These are phyloP conservation scores for Candida alai DNA, from an alignment of 805 yeast genomes.

Conservation along the genomic window DNA sequence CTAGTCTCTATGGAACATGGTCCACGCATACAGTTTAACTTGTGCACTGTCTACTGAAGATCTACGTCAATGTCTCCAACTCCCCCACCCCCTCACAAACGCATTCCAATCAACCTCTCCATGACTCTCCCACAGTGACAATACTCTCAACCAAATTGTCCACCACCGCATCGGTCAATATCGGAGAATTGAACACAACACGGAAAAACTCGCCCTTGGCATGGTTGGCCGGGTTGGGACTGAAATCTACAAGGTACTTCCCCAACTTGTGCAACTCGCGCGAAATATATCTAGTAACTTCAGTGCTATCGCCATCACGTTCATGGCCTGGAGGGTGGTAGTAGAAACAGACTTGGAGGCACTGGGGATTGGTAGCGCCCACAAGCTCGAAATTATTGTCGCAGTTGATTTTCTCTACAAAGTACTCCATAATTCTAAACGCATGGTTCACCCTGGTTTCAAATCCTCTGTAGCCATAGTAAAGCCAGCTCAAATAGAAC, in stretches of 20 bases:
- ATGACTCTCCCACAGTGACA: slow-evolving; percentile 20
- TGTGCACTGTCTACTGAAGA: too few relatives aligned
- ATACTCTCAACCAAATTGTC: slow-evolving; percentile 36
- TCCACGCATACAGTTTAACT: too few relatives aligned
- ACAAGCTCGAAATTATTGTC: slow-evolving; percentile 51
- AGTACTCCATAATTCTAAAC: slow-evolving; percentile 57
- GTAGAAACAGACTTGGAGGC: slow-evolving; percentile 81
- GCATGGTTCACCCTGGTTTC: slow-evolving; percentile 70
- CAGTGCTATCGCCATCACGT: slow-evolving; percentile 44
- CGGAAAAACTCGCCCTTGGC: slow-evolving; percentile 75
- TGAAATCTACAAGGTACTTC: slow-evolving; percentile 71
- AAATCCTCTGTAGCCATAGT: slow-evolving; percentile 70
- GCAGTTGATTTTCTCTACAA: slow-evolving; percentile 41
- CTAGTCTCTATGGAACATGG: too few relatives aligned
- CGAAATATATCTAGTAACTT: slow-evolving; percentile 59
- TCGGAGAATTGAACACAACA: slow-evolving; percentile 78
- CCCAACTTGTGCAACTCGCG: slow-evolving; percentile 55
- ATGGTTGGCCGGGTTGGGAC: slow-evolving; percentile 57
- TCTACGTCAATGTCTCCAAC: too few relatives aligned
- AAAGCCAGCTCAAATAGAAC: slow-evolving; percentile 76
- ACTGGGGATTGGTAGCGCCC: slow-evolving; percentile 47
- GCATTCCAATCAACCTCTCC: too few relatives aligned
- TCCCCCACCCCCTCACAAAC: too few relatives aligned
- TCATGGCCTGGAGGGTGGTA: slow-evolving; percentile 50
- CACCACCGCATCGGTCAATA: slow-evolving; percentile 29